Evolutionary conservation across 2,329 filamentous ascomycete genomes (phyloP).

Genomic region (Xylariaceae sp.): DNA sequence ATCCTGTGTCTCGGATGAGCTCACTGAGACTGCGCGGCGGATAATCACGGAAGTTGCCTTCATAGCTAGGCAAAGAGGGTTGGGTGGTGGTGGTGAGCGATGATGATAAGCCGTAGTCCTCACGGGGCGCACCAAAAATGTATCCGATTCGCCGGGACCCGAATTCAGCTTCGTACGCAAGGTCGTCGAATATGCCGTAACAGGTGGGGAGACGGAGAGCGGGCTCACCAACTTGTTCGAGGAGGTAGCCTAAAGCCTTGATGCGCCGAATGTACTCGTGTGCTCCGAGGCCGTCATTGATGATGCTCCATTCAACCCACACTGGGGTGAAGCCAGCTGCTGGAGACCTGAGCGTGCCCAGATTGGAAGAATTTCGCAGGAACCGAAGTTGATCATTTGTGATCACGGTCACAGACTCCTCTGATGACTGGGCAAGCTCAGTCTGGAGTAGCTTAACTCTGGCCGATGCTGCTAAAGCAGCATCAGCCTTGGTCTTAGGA

Average conservation of each 20-base stretch:
- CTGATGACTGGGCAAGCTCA: background rate
- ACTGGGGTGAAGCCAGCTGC: background rate
- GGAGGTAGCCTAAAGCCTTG: conserved; percentile 15
- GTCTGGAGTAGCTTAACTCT: conserved; percentile 5
- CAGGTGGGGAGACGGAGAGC: conserved; percentile 15
- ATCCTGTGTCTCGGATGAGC: background rate
- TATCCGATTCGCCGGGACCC: conserved; percentile 11
- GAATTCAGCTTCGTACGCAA: background rate
- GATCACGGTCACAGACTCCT: background rate
- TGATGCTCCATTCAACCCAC: conserved; percentile 17
- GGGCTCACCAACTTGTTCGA: conserved; percentile 12
- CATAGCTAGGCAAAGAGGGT: background rate
- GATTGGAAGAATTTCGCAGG: background rate
- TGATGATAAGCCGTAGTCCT: too few species aligned
- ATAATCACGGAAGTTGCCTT: conserved; percentile 9
- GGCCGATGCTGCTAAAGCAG: conserved; percentile 1
- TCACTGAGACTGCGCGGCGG: conserved; percentile 4
- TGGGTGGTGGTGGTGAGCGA: background rate
- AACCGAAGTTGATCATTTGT: background rate
- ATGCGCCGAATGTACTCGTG: conserved; percentile 18
- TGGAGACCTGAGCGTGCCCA: background rate
- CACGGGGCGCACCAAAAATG: conserved; percentile 13
- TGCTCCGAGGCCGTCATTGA: conserved; percentile 1
- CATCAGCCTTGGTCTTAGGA: background rate
- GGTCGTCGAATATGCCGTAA: conserved; percentile 22